Evolutionary conservation across 495 filamentous ascomycete genomes (phyloP).

Genomic region (Lophium mytilinum): DNA sequence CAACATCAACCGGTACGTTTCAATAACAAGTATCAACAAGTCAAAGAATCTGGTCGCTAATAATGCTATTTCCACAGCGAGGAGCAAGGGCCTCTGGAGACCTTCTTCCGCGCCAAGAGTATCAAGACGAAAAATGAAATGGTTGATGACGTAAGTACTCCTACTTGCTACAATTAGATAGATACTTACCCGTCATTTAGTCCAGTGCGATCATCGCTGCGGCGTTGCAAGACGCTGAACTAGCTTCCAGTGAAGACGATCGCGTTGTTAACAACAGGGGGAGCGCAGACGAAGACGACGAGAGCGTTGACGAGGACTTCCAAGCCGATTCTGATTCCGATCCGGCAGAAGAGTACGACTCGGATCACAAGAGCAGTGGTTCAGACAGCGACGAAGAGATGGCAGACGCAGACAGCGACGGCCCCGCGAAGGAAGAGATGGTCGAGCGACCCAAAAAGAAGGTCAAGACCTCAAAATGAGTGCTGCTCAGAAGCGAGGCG

Average conservation of each 20-base stretch:
- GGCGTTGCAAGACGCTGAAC: constrained; percentile 68
- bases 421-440: constrained; percentile 43
- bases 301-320: constrained; percentile 95
- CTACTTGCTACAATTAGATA: background rate
- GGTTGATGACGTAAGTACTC: constrained; percentile 51
- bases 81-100: constrained; percentile 89
- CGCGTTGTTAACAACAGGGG: constrained; percentile 65
- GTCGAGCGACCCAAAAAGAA: constrained; percentile 64
- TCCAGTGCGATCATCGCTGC: constrained; percentile 64
- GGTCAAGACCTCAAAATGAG: constrained; percentile 40
- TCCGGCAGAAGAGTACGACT: constrained; percentile 94
- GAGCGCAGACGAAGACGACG: constrained; percentile 90
- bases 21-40: background rate
- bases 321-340: constrained; percentile 83
- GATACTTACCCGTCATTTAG: constrained; percentile 21
- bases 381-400: constrained; percentile 60
- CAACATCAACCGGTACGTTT: constrained; percentile 86
- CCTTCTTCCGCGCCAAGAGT: constrained; percentile 89
- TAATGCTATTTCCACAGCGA: constrained; percentile 44
- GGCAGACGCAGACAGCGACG: constrained; percentile 47
- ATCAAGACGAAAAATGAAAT: constrained; percentile 97
- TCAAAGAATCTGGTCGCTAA: background rate
- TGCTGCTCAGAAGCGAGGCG: background rate
- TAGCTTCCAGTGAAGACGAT: constrained; percentile 79
- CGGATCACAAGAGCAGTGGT: constrained; percentile 76